Base-by-base conservation (phyloP, 192 early-diverging fungal species). In the Coemansia interrupta region DNA sequence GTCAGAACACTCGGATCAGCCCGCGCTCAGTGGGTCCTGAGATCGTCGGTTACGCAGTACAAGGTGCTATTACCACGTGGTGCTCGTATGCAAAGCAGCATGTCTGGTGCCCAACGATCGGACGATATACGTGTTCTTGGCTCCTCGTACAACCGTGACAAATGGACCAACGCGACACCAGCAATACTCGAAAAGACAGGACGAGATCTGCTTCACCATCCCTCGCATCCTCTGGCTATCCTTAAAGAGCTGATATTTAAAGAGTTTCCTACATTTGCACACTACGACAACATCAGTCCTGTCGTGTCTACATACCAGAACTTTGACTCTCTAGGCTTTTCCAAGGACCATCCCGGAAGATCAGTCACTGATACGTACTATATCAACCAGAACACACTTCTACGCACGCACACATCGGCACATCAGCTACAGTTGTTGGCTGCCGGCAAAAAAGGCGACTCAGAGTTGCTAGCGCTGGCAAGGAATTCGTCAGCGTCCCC, bases 361-460 rank as follows among this genome's bases (percentile, higher is more conserved):
- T 70, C 81, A 12, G 83, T 74, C 29, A 87, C 90, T 5, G 96
- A 98, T 63, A 96, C 92, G 28, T 98, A 98, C 76, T 98, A 95
- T 71, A 53, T 98, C 30, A 94, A 98, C 67, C 52, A 78, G 12
- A 61, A 78, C 60, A 84, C 80, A 17, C 84, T 98, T 47, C 72
- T 98, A 24, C 82, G 96, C 29, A 92, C 93, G 15, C 96, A 98
- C 60, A 93, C 93, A 3, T 95, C 92, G 2, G 96, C 96, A 2
- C 96, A 98, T 72, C 94, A 98, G 62, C 78, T 88, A 5, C 81
- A 95, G 67, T 83, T 89, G 19, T 63, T 98, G 41, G 54, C 48
- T 3, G 83, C 80, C 1, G 83, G 84, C 0, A 53, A 32, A 9
- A 29, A 48, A 17, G 26, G 46, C 9, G 61, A 74, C 19, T 1